Evolutionary conservation across 1,139 yeast species (phyloP).

Genomic region (Torulaspora globosa): DNA sequence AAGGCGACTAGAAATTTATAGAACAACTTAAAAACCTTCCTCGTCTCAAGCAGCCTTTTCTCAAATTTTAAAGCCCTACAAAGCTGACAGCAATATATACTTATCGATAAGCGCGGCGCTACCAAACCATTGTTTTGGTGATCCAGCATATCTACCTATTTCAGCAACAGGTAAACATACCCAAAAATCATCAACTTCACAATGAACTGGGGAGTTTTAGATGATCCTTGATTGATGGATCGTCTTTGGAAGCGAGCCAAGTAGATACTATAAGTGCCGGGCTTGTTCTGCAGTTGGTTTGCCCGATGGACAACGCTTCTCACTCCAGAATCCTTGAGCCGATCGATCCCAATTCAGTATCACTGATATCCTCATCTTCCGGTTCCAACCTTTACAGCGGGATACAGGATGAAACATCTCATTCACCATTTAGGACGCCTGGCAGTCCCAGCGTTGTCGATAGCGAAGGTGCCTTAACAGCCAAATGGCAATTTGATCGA

Average conservation of each 20-base stretch:
- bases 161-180: constrained; percentile 16
- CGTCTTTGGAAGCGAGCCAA: not conserved
- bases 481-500: constrained; percentile 30
- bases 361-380: constrained; percentile 22
- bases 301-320: constrained; percentile 22
- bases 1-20: constrained; percentile 25
- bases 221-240: not conserved
- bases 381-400: constrained; percentile 14
- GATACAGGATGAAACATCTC: constrained; percentile 10
- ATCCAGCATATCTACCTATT: constrained; percentile 9
- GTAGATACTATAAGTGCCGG: not conserved
- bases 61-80: too few species aligned
- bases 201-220: not conserved
- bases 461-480: constrained; percentile 20
- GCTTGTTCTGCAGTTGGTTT: not conserved
- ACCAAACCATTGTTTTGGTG: not conserved
- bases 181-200: constrained; percentile 1
- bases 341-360: constrained; percentile 28
- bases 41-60: not conserved
- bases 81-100: not conserved
- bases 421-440: constrained; percentile 10
- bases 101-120: not conserved
- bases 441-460: constrained; percentile 16
- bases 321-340: constrained; percentile 27
- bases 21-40: not conserved